A percentile compares a stretch with the other conserved stretches of the same genome.
Conservation (phyloP, 139 green algal species). For the Tetraselmis striata region DNA sequence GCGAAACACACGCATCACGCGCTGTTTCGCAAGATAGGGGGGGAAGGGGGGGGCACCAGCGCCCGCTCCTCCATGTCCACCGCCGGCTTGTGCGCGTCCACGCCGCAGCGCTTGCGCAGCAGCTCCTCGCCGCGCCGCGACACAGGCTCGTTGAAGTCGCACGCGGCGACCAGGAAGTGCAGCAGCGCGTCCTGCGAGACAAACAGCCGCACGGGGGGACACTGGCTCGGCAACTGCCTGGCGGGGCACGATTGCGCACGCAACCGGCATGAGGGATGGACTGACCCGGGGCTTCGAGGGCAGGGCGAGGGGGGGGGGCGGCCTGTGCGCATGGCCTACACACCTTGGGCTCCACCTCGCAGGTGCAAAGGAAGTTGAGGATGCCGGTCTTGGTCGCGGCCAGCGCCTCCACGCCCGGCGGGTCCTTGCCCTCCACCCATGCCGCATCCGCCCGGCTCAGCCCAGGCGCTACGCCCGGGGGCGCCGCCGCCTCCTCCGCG, state of each 20-base stretch:
- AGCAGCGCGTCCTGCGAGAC: constrained; percentile 38
- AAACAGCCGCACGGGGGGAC: constrained; percentile 13
- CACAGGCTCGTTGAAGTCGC: constrained; percentile 52
- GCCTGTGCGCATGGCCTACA: no score
- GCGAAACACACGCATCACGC: no score
- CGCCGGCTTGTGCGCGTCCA: constrained; percentile 30
- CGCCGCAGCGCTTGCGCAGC: constrained; percentile 44
- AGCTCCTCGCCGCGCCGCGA: constrained; percentile 69
- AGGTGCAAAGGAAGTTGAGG: not conserved
- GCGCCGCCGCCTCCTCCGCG: not conserved
- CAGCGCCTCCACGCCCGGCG: constrained; percentile 1
- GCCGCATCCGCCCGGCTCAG: constrained; percentile 33
- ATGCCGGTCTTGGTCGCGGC: not conserved
- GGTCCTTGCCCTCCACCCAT: constrained; percentile 36
- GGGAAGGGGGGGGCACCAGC: constrained; percentile 22
- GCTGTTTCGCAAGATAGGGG: not conserved
- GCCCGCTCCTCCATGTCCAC: constrained; percentile 60
- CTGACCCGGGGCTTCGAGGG: no score
- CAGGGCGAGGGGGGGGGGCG: no score
- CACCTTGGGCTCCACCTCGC: not conserved
- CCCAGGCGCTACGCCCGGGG: constrained; percentile 22
- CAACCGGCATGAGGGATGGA: no score
- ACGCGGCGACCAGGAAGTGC: constrained; percentile 51
- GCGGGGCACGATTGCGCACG: no score
- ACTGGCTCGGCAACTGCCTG: no score